phyloP scores from a whole-genome alignment of 2,329 filamentous ascomycete species.

The Colletotrichum zoysiae region DNA sequence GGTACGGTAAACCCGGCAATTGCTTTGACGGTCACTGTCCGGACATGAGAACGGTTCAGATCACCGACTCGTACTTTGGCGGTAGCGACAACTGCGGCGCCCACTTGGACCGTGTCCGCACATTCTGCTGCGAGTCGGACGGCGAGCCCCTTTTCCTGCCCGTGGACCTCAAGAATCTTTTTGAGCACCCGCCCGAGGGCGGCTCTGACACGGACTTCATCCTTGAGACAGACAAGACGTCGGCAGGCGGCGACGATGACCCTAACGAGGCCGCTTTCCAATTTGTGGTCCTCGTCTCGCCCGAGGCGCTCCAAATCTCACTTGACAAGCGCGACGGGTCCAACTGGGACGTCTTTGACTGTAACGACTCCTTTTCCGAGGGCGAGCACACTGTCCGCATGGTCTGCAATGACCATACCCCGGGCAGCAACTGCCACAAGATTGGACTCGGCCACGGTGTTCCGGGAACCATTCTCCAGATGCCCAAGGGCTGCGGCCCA shows the following conservation, averaged over 20 bases:
- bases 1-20: conserved; percentile 51
- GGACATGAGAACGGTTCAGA: conserved; percentile 45
- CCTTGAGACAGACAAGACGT: conserved; percentile 49
- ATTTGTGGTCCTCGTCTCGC: conserved; percentile 50
- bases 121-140: conserved; percentile 44
- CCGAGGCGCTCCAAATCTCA: conserved; percentile 50
- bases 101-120: conserved; percentile 12
- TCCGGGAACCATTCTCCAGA: conserved; percentile 32
- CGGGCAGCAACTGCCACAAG: conserved; percentile 19
- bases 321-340: conserved; percentile 59
- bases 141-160: conserved; percentile 51
- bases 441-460: conserved; percentile 20
- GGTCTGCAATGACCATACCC: conserved; percentile 21
- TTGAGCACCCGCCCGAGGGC: conserved; percentile 49
- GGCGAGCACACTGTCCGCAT: conserved; percentile 22
- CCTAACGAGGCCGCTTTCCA: conserved; percentile 50
- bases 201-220: conserved; percentile 49
- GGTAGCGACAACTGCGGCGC: conserved; percentile 44
- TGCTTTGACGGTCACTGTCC: conserved; percentile 52
- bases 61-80: conserved; percentile 48
- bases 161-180: conserved; percentile 48
- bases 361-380: conserved; percentile 45
- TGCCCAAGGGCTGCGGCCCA: conserved; percentile 18
- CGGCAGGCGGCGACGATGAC: conserved; percentile 43
- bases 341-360: conserved; percentile 58